phyloP scores from a whole-genome alignment of 495 filamentous ascomycete genomes.

The Xylaria grammica region DNA sequence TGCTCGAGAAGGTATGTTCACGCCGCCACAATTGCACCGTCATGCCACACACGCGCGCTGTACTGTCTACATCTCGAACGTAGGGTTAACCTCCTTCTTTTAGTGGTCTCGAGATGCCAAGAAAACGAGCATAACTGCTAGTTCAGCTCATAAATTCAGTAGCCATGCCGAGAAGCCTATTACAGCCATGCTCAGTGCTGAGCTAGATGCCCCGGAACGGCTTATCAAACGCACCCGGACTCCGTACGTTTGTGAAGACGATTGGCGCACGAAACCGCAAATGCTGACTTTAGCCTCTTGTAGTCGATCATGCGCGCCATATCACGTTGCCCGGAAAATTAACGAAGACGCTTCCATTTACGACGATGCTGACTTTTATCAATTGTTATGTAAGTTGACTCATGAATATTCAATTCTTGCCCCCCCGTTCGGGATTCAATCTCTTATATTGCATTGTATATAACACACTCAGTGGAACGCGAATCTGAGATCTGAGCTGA shows the following conservation, averaged over 20 bases:
- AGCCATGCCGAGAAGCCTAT: slow-evolving; percentile 58
- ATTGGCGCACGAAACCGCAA: background rate
- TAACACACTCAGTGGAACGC: too few relatives aligned
- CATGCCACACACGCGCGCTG: background rate
- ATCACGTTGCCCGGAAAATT: slow-evolving; percentile 60
- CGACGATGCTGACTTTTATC: slow-evolving; percentile 94
- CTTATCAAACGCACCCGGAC: slow-evolving; percentile 69
- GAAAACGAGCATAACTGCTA: slow-evolving; percentile 41
- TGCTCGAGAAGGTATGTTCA: slow-evolving; percentile 49
- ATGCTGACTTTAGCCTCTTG: background rate
- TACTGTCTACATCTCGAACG: too few relatives aligned
- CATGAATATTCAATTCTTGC: background rate
- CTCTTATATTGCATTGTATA: background rate
- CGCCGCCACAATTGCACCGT: background rate
- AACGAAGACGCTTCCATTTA: slow-evolving; percentile 67
- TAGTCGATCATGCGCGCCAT: slow-evolving; percentile 70
- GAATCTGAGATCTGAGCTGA: slow-evolving; percentile 39
- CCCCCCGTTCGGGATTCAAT: too few relatives aligned
- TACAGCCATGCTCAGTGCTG: slow-evolving; percentile 72
- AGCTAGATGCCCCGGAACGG: slow-evolving; percentile 70
- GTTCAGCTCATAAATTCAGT: slow-evolving; percentile 34
- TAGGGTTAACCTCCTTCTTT: background rate
- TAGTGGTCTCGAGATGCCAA: slow-evolving; percentile 70
- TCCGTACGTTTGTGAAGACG: slow-evolving; percentile 38
- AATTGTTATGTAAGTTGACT: slow-evolving; percentile 41